These are phyloP conservation scores for Marasmius tenuissimus DNA, from an alignment of 1,284 basidiomycete genomes.

Conservation along the genomic window DNA sequence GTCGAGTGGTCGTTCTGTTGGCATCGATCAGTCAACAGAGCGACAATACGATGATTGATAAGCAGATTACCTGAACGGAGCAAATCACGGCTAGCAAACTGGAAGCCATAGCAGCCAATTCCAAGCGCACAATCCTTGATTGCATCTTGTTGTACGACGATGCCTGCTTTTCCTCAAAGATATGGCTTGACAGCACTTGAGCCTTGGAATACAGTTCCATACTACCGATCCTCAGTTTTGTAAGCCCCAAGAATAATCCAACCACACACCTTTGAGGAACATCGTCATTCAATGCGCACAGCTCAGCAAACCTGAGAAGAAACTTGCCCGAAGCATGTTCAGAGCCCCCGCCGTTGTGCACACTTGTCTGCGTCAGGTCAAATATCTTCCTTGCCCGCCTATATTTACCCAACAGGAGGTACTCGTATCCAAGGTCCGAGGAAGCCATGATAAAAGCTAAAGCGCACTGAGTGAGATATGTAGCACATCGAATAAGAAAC, in stretches of 20 bases:
- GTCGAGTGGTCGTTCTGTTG: conserved; percentile 66
- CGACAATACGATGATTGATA: conserved; percentile 13
- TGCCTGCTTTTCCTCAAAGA: conserved; percentile 49
- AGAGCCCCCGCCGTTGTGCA: conserved; percentile 42
- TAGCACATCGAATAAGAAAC: conserved; percentile 8
- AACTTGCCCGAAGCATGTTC: conserved; percentile 55
- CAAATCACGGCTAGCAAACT: conserved; percentile 69
- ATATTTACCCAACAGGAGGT: conserved; percentile 73
- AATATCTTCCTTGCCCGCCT: conserved; percentile 68
- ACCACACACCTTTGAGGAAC: conserved; percentile 56
- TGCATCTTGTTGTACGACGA: conserved; percentile 59
- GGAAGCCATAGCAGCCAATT: conserved; percentile 72
- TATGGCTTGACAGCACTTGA: conserved; percentile 39
- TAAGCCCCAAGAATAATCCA: not conserved
- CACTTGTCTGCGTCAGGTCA: conserved; percentile 47
- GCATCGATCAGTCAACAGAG: not conserved
- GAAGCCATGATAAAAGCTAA: conserved; percentile 69
- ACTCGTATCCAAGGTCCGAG: conserved; percentile 74
- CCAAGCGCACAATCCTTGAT: conserved; percentile 56
- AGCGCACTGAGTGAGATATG: not conserved
- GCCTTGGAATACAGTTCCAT: conserved; percentile 60
- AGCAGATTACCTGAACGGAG: conserved; percentile 51
- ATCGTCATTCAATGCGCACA: conserved; percentile 63
- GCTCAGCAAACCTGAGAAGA: conserved; percentile 66
- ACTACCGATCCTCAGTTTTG: conserved; percentile 31